Percentiles rank a stretch among this genome's conserved stretches.
phyloP scores from a whole-genome alignment of 192 early-diverging fungal genomes.

The Linnemannia exigua region DNA sequence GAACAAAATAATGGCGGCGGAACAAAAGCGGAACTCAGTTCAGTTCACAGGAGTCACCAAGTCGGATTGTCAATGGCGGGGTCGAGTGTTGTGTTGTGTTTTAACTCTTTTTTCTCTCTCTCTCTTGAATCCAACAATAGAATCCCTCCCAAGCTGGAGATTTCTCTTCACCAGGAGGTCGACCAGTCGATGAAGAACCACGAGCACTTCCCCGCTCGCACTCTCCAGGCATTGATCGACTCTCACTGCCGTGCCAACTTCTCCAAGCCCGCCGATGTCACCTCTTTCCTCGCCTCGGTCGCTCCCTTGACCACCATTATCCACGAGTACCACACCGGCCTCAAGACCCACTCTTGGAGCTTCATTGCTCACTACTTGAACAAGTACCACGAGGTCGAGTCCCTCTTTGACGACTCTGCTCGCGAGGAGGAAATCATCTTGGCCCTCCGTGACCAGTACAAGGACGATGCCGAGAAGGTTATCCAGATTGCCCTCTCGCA shows the following conservation, averaged over 20 bases:
- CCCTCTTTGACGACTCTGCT: conserved; percentile 78
- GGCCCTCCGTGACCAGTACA: conserved; percentile 87
- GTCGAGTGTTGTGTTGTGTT: neutral
- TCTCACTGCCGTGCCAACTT: conserved; percentile 59
- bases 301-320: conserved; percentile 78
- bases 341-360: conserved; percentile 80
- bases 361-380: conserved; percentile 84
- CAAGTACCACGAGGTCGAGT: conserved; percentile 89
- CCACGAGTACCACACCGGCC: conserved; percentile 78
- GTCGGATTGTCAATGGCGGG: neutral
- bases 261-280: conserved; percentile 74
- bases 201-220: conserved; percentile 79
- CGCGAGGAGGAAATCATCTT: conserved; percentile 90
- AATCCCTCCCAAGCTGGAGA: conserved; percentile 80
- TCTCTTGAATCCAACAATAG: conserved; percentile 36
- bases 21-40: neutral
- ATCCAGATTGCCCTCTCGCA: conserved; percentile 83
- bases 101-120: neutral
- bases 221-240: conserved; percentile 76
- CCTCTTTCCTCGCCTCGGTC: conserved; percentile 71
- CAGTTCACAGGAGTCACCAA: neutral
- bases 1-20: neutral
- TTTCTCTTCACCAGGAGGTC: conserved; percentile 66
- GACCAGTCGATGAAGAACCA: conserved; percentile 54
- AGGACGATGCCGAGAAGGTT: conserved; percentile 82